Evolutionary conservation across 2,329 filamentous ascomycete genomes (phyloP).

Genomic region (Penicillium brevicompactum): DNA sequence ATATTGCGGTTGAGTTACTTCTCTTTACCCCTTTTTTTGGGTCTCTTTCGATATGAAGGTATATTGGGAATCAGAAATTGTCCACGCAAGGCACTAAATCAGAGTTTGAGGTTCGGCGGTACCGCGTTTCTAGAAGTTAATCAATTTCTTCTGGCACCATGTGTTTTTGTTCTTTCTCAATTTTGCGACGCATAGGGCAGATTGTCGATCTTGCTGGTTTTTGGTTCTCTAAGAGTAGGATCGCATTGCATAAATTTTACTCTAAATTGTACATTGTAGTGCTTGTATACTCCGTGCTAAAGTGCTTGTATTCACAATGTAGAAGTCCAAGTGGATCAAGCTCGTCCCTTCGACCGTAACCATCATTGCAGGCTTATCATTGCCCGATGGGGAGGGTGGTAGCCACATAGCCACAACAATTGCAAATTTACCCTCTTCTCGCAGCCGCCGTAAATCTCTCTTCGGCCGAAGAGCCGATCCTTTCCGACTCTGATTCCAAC

Average conservation of each 20-base stretch:
- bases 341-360: neutral
- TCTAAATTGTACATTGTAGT: neutral
- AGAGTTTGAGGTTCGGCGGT: slow-evolving; percentile 2
- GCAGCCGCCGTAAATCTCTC: neutral
- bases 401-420: neutral
- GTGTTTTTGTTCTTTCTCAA: neutral
- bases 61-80: too few species aligned
- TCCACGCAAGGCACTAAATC: neutral
- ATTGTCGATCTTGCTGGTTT: neutral
- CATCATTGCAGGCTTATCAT: neutral
- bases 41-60: neutral
- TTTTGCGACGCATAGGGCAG: neutral
- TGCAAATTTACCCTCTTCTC: neutral
- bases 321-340: neutral
- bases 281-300: neutral
- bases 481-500: neutral
- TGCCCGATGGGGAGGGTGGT: neutral
- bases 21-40: too few species aligned
- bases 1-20: too few species aligned
- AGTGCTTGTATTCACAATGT: too few species aligned
- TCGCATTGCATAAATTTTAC: neutral
- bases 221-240: neutral
- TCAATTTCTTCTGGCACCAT: neutral
- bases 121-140: neutral
- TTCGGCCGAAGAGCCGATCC: slow-evolving; percentile 1